A percentile compares a stretch with the other conserved stretches of the same genome.
Conservation (phyloP, 805 yeast genomes). For the Phaffomyces antillensis region DNA sequence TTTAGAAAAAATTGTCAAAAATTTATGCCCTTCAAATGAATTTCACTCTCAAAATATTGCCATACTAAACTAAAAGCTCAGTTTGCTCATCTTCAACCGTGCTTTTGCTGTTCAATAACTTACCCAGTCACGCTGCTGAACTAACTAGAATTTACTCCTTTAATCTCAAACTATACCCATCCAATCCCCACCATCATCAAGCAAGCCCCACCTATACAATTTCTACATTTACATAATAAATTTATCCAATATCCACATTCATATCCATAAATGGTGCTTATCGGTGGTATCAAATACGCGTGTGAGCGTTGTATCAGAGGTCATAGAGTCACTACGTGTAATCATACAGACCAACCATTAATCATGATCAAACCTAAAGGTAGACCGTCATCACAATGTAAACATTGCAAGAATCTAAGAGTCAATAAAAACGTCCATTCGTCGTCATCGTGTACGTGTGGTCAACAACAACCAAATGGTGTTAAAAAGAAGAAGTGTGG, state of each 20-base stretch:
- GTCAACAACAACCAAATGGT: constrained; percentile 28
- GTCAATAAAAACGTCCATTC: constrained; percentile 59
- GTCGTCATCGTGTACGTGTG: constrained; percentile 59
- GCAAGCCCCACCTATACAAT: background rate
- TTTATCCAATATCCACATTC: no score
- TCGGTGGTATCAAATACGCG: constrained; percentile 92
- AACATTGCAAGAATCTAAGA: constrained; percentile 74
- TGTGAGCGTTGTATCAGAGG: constrained; percentile 96
- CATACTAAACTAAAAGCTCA: no score
- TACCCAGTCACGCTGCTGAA: no score
- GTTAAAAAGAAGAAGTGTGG: constrained; percentile 21
- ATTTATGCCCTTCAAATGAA: no score
- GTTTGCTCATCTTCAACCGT: no score
- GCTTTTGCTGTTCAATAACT: no score
- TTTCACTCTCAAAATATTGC: no score
- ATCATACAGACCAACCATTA: constrained; percentile 84
- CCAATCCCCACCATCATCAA: background rate
- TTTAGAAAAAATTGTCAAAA: no score
- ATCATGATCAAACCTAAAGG: constrained; percentile 96
- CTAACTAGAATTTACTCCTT: no score
- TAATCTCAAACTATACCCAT: no score
- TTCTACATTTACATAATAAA: no score
- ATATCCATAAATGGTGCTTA: constrained; percentile 58
- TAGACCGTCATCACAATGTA: constrained; percentile 88
- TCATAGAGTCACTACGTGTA: constrained; percentile 90